Evolutionary conservation across 2,329 filamentous ascomycete species (phyloP).

Genomic region (Colletotrichum camelliae): DNA sequence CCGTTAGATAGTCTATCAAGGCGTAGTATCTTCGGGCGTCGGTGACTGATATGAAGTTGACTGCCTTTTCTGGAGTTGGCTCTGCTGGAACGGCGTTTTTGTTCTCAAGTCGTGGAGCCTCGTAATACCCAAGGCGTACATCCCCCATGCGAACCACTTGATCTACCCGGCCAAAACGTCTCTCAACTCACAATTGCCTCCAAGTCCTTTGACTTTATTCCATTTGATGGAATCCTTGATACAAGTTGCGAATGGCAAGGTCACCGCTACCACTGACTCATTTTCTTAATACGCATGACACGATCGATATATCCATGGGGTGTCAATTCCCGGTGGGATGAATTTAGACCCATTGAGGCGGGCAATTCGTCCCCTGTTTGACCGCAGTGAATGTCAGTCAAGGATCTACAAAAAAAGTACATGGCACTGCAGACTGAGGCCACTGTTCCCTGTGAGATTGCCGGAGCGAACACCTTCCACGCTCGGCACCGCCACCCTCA

Average conservation of each 20-base stretch:
- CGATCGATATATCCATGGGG: neutral
- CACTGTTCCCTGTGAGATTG: too few relatives aligned
- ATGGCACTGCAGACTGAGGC: neutral
- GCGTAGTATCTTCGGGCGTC: too few relatives aligned
- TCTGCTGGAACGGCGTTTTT: too few relatives aligned
- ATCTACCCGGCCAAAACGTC: too few relatives aligned
- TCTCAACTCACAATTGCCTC: too few relatives aligned
- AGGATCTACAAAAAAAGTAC: accelerated
- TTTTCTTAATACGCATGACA: accelerated
- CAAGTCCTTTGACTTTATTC: too few relatives aligned
- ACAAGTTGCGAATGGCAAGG: accelerated
- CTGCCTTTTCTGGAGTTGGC: too few relatives aligned
- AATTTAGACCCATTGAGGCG: neutral
- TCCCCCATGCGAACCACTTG: too few relatives aligned
- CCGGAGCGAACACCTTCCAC: neutral
- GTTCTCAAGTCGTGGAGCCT: too few relatives aligned
- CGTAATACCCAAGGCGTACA: too few relatives aligned
- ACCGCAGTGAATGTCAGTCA: neutral
- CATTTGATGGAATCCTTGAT: neutral
- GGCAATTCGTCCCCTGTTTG: neutral
- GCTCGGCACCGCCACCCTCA: accelerated
- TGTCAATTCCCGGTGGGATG: neutral
- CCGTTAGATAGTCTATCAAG: too few relatives aligned
- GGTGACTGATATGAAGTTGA: too few relatives aligned
- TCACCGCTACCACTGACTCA: accelerated